Percentiles rank a stretch among this genome's conserved stretches.
These are phyloP conservation scores for Penicillium sp. DNA, from an alignment of 2,329 filamentous ascomycete genomes.

Conservation along the genomic window DNA sequence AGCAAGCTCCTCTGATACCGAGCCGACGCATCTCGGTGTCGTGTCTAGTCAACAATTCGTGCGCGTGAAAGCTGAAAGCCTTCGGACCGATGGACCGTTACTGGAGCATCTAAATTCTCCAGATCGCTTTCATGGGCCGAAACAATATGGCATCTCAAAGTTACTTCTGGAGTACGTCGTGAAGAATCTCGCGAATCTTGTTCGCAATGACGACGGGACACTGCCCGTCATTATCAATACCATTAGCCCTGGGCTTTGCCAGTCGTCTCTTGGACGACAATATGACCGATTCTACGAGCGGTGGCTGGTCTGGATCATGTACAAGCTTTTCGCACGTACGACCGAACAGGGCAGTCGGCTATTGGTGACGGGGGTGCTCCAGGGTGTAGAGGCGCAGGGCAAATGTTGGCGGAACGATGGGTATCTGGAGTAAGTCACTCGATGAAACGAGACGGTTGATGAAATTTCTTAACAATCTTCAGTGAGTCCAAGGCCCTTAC, in stretches of 20 bases:
- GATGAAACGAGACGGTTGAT: neutral
- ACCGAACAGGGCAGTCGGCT: slow-evolving; percentile 51
- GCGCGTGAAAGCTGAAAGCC: slow-evolving; percentile 36
- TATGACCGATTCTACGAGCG: slow-evolving; percentile 43
- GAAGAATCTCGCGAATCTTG: slow-evolving; percentile 41
- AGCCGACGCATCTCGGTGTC: slow-evolving; percentile 49
- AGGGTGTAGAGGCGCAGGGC: slow-evolving; percentile 50
- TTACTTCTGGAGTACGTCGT: slow-evolving; percentile 49
- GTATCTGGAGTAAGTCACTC: slow-evolving; percentile 38
- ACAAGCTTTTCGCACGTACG: slow-evolving; percentile 46
- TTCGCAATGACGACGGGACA: slow-evolving; percentile 39
- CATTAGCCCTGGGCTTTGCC: slow-evolving; percentile 50
- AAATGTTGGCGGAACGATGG: slow-evolving; percentile 50
- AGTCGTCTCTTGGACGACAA: slow-evolving; percentile 47
- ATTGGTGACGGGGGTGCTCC: slow-evolving; percentile 47
- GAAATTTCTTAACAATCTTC: slow-evolving; percentile 21
- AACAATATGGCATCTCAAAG: slow-evolving; percentile 49
- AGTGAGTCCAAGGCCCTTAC: slow-evolving; percentile 42
- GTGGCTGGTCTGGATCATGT: slow-evolving; percentile 40
- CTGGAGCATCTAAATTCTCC: slow-evolving; percentile 41
- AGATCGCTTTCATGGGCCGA: slow-evolving; percentile 34
- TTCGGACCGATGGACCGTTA: slow-evolving; percentile 36
- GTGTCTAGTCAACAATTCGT: slow-evolving; percentile 50
- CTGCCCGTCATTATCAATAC: slow-evolving; percentile 50
- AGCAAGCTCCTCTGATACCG: slow-evolving; percentile 35